A percentile compares a stretch with the other conserved stretches of the same genome.
phyloP scores from a whole-genome alignment of 139 green algal genomes.

The Chlamydomonas incerta region DNA sequence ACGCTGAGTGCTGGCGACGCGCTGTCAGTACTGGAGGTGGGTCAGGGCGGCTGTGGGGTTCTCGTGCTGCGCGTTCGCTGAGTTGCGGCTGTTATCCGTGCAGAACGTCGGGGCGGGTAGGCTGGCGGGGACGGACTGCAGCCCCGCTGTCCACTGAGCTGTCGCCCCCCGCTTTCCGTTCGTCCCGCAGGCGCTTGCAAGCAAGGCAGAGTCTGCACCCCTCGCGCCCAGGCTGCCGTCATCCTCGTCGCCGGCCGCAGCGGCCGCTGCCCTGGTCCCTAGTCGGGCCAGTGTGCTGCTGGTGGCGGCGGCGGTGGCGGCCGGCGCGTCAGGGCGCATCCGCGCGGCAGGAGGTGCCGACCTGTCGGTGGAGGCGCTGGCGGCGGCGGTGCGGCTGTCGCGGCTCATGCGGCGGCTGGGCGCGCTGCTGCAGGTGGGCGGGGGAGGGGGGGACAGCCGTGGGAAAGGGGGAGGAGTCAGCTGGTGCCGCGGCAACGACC shows the following conservation, averaged over 20 bases:
- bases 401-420: conserved; percentile 1
- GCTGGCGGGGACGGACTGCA: neutral
- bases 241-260: too few species aligned
- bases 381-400: conserved; percentile 1
- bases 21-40: too few species aligned
- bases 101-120: neutral
- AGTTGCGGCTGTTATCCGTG: too few species aligned
- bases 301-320: neutral
- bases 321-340: neutral
- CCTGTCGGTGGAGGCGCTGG: neutral
- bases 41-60: too few species aligned
- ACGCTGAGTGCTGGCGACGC: too few species aligned
- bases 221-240: neutral
- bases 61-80: too few species aligned
- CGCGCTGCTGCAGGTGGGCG: conserved; percentile 2
- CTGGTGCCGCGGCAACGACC: too few species aligned
- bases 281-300: conserved; percentile 10
- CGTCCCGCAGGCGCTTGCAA: neutral
- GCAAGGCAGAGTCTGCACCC: neutral
- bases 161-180: too few species aligned
- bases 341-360: neutral
- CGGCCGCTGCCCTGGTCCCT: too few species aligned
- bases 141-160: neutral
- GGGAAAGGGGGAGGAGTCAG: too few species aligned
- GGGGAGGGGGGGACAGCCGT: too few species aligned